phyloP scores from a whole-genome alignment of 1,284 basidiomycete genomes.

The Sparassis latifolia region DNA sequence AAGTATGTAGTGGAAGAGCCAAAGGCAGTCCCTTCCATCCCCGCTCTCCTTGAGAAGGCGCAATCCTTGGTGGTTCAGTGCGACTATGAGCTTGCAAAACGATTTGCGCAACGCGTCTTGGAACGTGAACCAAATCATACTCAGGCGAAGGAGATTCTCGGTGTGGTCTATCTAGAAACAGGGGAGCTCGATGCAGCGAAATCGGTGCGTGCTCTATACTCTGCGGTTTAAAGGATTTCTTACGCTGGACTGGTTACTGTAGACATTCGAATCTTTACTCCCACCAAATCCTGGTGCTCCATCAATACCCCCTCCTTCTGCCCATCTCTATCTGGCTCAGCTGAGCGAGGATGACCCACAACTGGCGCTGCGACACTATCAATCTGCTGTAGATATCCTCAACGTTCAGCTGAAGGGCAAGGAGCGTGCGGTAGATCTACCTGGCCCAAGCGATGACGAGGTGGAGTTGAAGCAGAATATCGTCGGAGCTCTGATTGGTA shows the following conservation, averaged over 20 bases:
- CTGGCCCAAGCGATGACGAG: slow-evolving; percentile 41
- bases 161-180: slow-evolving; percentile 70
- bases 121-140: slow-evolving; percentile 58
- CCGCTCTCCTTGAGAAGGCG: slow-evolving; percentile 65
- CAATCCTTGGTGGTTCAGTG: slow-evolving; percentile 76
- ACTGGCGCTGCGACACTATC: slow-evolving; percentile 75
- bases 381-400: slow-evolving; percentile 74
- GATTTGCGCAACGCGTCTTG: slow-evolving; percentile 67
- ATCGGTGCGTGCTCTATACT: slow-evolving; percentile 40
- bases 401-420: slow-evolving; percentile 67
- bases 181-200: slow-evolving; percentile 74
- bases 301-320: slow-evolving; percentile 66
- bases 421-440: slow-evolving; percentile 43
- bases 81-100: slow-evolving; percentile 76
- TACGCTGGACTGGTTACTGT: slow-evolving; percentile 3
- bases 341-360: slow-evolving; percentile 73
- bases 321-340: slow-evolving; percentile 89
- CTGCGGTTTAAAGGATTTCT: background rate
- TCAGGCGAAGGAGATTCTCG: slow-evolving; percentile 77
- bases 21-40: slow-evolving; percentile 32
- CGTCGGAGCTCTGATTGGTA: slow-evolving; percentile 81
- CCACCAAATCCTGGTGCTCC: slow-evolving; percentile 54
- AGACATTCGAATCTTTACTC: slow-evolving; percentile 65
- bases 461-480: slow-evolving; percentile 66
- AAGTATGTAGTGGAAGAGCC: slow-evolving; percentile 28